phyloP scores from a whole-genome alignment of 768 basidiomycete species.

The Podaxis pistillaris region DNA sequence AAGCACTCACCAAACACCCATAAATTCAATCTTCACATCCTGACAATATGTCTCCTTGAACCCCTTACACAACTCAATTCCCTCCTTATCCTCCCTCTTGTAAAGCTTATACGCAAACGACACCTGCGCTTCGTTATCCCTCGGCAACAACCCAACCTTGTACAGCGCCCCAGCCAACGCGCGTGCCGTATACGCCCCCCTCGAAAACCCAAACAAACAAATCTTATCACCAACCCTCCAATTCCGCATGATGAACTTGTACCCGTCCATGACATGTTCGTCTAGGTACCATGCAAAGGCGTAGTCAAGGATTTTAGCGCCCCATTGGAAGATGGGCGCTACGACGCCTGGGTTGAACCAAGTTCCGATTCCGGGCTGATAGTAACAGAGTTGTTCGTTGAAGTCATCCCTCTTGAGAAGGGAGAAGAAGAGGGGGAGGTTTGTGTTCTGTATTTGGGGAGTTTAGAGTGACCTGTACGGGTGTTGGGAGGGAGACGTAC shows the following conservation, averaged over 20 bases:
- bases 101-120: conserved; percentile 77
- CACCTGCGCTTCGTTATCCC: conserved; percentile 66
- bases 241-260: conserved; percentile 77
- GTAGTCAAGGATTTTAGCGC: conserved; percentile 60
- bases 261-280: conserved; percentile 72
- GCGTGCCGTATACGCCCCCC: conserved; percentile 54
- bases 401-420: conserved; percentile 62
- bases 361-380: conserved; percentile 59
- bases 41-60: conserved; percentile 75
- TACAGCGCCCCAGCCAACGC: conserved; percentile 75
- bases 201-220: conserved; percentile 79
- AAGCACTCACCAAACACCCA: conserved; percentile 68
- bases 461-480: not conserved
- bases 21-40: conserved; percentile 68
- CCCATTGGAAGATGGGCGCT: conserved; percentile 54
- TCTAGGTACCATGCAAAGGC: conserved; percentile 80
- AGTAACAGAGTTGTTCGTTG: conserved; percentile 62
- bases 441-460: conserved; percentile 49
- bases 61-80: conserved; percentile 49
- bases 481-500: conserved; percentile 30
- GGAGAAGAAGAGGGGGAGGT: conserved; percentile 68
- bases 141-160: conserved; percentile 73
- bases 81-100: conserved; percentile 45
- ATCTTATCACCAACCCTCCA: conserved; percentile 72
- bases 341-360: conserved; percentile 65